phyloP scores from a whole-genome alignment of 805 yeast species.

The Wickerhamiella slavikovae region DNA sequence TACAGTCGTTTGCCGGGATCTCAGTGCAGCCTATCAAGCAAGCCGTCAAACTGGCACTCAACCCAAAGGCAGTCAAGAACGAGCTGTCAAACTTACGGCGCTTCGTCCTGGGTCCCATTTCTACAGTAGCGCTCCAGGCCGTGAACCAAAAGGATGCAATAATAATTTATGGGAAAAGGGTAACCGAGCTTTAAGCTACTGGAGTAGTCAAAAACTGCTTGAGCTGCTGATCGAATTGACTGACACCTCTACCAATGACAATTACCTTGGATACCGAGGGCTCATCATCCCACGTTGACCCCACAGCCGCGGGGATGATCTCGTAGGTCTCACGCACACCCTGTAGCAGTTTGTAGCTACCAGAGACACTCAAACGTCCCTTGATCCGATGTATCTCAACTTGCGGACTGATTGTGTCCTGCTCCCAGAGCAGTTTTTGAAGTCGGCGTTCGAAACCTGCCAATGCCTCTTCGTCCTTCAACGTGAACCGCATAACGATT shows the following conservation, averaged over 20 bases:
- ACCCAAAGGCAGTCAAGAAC: no score
- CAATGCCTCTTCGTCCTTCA: conserved; percentile 22
- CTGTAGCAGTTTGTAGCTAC: conserved; percentile 40
- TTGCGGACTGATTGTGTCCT: conserved; percentile 21
- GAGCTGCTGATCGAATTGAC: no score
- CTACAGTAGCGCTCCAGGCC: no score
- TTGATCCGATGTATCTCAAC: conserved; percentile 68
- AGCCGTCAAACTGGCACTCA: no score
- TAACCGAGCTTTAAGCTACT: no score
- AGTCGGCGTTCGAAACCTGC: conserved; percentile 36
- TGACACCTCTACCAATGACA: conserved; percentile 43
- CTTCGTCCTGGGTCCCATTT: no score
- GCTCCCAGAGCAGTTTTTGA: conserved; percentile 63
- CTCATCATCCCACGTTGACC: conserved; percentile 11
- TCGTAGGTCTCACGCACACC: conserved; percentile 92
- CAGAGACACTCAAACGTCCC: conserved; percentile 38
- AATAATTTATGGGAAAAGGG: no score
- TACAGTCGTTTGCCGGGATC: no score
- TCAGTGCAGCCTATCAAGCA: no score
- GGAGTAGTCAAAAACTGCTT: no score
- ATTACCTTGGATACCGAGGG: conserved; percentile 36
- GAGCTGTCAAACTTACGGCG: no score
- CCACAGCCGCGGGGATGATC: conserved; percentile 27
- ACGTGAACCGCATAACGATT: conserved; percentile 26
- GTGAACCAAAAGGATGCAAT: no score